A percentile compares a stretch with the other conserved stretches of the same genome.
phyloP scores from a whole-genome alignment of 495 filamentous ascomycete species.

The Cryomyces antarcticus region DNA sequence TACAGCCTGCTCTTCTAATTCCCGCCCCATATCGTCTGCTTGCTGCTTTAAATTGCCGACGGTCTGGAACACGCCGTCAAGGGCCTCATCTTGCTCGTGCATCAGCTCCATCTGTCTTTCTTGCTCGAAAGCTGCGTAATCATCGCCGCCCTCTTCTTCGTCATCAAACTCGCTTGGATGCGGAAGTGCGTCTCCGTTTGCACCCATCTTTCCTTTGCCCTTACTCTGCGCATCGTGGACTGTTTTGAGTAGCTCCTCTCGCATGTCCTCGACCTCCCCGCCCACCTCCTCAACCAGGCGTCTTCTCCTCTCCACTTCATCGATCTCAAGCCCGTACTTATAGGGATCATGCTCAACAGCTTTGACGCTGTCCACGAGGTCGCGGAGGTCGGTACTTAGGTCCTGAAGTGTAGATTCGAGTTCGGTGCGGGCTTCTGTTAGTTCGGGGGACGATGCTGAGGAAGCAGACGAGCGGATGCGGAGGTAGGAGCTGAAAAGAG shows the following conservation, averaged over 20 bases:
- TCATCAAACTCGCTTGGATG: constrained; percentile 51
- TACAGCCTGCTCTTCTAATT: constrained; percentile 80
- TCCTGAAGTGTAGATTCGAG: constrained; percentile 58
- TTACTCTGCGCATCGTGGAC: constrained; percentile 21
- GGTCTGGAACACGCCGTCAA: constrained; percentile 82
- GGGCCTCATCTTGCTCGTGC: constrained; percentile 81
- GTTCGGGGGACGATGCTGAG: constrained; percentile 56
- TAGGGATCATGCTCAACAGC: constrained; percentile 81
- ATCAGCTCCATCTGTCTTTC: constrained; percentile 80
- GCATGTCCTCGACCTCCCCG: constrained; percentile 72
- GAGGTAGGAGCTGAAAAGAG: constrained; percentile 83
- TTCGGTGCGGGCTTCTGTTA: constrained; percentile 62
- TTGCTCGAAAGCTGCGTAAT: constrained; percentile 74
- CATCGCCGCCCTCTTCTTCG: constrained; percentile 31
- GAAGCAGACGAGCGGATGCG: constrained; percentile 77
- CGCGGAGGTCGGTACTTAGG: constrained; percentile 67
- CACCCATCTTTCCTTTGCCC: constrained; percentile 7
- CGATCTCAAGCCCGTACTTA: constrained; percentile 64
- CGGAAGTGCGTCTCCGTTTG: constrained; percentile 30
- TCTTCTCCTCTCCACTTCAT: constrained; percentile 64
- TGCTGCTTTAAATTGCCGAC: constrained; percentile 77
- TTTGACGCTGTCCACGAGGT: constrained; percentile 71
- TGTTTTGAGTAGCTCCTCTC: constrained; percentile 47
- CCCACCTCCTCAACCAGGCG: constrained; percentile 79
- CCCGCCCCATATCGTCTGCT: constrained; percentile 84